These are phyloP conservation scores for Amylostereum chailletii DNA, from an alignment of 1,284 basidiomycete species.

Conservation along the genomic window DNA sequence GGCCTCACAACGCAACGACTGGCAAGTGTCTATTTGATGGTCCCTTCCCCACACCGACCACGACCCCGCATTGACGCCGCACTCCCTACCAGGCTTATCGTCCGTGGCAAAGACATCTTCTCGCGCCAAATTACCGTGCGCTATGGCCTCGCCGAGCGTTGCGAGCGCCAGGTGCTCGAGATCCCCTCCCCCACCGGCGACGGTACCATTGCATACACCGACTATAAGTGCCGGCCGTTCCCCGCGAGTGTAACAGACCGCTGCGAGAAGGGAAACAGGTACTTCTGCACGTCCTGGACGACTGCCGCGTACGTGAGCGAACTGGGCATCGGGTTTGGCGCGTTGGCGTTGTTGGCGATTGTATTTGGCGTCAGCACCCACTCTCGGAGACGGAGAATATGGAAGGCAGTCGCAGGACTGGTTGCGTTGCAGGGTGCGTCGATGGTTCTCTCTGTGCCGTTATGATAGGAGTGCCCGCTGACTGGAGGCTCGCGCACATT, in stretches of 20 bases:
- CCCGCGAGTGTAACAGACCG: constrained; percentile 49
- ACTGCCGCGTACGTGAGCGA: constrained; percentile 59
- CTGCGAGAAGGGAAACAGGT: constrained; percentile 53
- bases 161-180: constrained; percentile 41
- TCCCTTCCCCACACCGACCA: background rate
- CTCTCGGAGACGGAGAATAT: constrained; percentile 62
- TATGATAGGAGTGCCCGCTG: background rate
- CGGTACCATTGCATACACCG: constrained; percentile 39
- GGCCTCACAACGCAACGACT: constrained; percentile 51
- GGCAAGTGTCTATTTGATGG: constrained; percentile 33
- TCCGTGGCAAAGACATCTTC: constrained; percentile 38
- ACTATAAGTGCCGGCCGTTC: constrained; percentile 57
- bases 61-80: background rate
- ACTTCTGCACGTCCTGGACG: constrained; percentile 61
- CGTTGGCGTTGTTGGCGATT: constrained; percentile 46
- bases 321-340: constrained; percentile 54
- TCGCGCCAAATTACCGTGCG: constrained; percentile 38
- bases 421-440: constrained; percentile 49
- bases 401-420: constrained; percentile 61
- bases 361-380: constrained; percentile 64
- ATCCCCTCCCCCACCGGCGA: constrained; percentile 38
- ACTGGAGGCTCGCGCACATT: background rate
- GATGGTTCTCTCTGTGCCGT: background rate
- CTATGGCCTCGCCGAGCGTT: constrained; percentile 53
- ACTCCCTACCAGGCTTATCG: constrained; percentile 41